A percentile compares a stretch with the other conserved stretches of the same genome.
These are phyloP conservation scores for Cyclocybe cylindracea DNA, from an alignment of 768 basidiomycete genomes.

Conservation along the genomic window DNA sequence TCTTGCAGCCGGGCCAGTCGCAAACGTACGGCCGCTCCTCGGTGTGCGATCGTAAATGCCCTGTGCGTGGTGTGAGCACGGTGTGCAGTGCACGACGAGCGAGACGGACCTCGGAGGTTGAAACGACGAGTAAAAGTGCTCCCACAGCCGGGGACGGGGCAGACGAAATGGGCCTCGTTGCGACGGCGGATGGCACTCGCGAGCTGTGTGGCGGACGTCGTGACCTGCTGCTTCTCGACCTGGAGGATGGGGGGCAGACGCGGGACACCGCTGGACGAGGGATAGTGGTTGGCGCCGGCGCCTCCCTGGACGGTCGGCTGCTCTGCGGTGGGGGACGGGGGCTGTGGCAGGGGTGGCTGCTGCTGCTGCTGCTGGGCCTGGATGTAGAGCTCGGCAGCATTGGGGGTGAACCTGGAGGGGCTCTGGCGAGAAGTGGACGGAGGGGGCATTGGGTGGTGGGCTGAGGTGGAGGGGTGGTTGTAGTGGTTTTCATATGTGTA, in stretches of 20 bases:
- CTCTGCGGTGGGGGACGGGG: conserved; percentile 36
- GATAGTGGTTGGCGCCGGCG: conserved; percentile 57
- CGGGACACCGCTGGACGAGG: conserved; percentile 50
- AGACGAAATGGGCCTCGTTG: conserved; percentile 90
- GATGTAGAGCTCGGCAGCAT: conserved; percentile 55
- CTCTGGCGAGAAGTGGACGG: conserved; percentile 29
- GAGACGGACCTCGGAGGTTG: conserved; percentile 71
- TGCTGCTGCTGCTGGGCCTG: conserved; percentile 39
- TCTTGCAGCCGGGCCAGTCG: conserved; percentile 92
- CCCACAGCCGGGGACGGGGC: conserved; percentile 93
- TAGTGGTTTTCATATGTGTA: conserved; percentile 41
- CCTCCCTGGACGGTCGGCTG: conserved; percentile 30
- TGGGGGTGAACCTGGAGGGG: conserved; percentile 47
- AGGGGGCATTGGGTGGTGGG: conserved; percentile 23
- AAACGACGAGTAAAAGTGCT: conserved; percentile 96
- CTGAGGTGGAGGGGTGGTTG: conserved; percentile 20
- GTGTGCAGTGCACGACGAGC: conserved; percentile 6
- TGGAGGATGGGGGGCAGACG: conserved; percentile 82
- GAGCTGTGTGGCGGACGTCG: conserved; percentile 89
- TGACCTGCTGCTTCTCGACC: conserved; percentile 94
- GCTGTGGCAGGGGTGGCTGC: conserved; percentile 9
- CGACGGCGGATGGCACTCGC: conserved; percentile 87
- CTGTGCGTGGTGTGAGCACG: conserved; percentile 36
- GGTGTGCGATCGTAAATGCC: conserved; percentile 92
- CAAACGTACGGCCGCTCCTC: conserved; percentile 95